Evolutionary conservation across 352 stramenopile genomes (phyloP).

Genomic region (Thalassiosira livingstoniorum): DNA sequence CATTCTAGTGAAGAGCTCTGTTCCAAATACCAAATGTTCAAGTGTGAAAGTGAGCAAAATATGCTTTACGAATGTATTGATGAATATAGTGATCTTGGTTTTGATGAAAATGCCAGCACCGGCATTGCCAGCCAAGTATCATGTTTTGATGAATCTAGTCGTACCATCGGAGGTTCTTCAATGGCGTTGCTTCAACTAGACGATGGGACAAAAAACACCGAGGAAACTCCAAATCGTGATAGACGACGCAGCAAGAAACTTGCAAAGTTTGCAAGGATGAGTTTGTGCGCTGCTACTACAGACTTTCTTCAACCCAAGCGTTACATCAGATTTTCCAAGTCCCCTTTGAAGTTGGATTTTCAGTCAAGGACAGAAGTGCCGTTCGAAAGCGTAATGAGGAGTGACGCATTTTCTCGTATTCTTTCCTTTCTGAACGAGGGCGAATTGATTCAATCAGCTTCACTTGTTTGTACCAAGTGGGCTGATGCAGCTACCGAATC

Average conservation of each 20-base stretch:
- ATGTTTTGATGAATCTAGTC: conserved; percentile 25
- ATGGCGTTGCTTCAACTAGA: conserved; percentile 55
- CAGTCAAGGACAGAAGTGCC: not conserved
- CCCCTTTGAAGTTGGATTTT: conserved; percentile 23
- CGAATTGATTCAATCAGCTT: conserved; percentile 69
- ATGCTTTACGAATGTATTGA: too few species aligned
- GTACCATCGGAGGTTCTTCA: conserved; percentile 45
- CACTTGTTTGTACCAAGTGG: conserved; percentile 75
- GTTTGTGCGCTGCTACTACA: conserved; percentile 63
- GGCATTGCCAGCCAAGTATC: too few species aligned
- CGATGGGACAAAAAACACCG: conserved; percentile 25
- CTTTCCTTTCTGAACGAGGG: conserved; percentile 76
- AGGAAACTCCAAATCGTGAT: conserved; percentile 21
- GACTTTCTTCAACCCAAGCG: conserved; percentile 36
- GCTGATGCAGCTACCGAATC: conserved; percentile 69
- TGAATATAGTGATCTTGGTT: too few species aligned
- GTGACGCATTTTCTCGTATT: conserved; percentile 47
- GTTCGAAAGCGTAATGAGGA: conserved; percentile 27
- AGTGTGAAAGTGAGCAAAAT: not conserved
- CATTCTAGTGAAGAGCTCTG: too few species aligned
- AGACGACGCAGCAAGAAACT: conserved; percentile 63
- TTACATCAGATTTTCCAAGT: conserved; percentile 31
- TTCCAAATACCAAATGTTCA: not conserved
- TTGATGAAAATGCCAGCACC: too few species aligned
- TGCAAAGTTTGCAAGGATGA: conserved; percentile 74